Evolutionary conservation across 192 early-diverging fungal genomes (phyloP), one percentile per base, ranked within the genome.

Genomic region (Mortierella claussenii): DNA sequence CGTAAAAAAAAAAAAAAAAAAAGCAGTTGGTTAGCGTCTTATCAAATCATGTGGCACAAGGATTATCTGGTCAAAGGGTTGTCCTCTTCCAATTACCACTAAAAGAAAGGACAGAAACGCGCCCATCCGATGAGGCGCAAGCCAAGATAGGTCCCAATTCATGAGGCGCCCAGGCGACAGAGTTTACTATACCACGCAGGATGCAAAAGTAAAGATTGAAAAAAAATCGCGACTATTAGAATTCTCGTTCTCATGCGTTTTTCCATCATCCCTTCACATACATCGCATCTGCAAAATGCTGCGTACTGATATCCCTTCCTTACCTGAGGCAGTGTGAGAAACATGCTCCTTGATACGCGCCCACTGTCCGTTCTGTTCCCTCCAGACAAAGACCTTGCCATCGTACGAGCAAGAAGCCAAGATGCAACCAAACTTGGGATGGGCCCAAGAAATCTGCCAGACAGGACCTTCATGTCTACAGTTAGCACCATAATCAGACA

Each of bases 401-500:
- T 99, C 98, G 75, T 98, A 98, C n/a, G 95, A 94, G 80, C 95
- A 97, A 23, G 95, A 97, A 15, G 98, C 98, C 26, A 99, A 82
- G 43, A 99, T 91, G 69, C 84, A 92, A 50, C 97, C 97, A 83
- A 94, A 99, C 80, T 97, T 97, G 45, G 98, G 98, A 70, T 99
- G 98, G 13, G 97, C 96, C 98, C 98, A 99, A n/a, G 95, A 86
- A n/a, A 99, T 93, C 78, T 97, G 96, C 98, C 98, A 99, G n/a
- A 99, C 97, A 3, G 98, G 98, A n/a, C 96, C 97, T 50, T 93
- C 90, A 79, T 99, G 97, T 40, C 93, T 96, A 80, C 59, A 82
- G 40, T 13, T n/a, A n/a, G n/a, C n/a, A n/a, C n/a, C n/a, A n/a
- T n/a, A n/a, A n/a, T n/a, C n/a, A n/a, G n/a, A n/a, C n/a, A n/a